These are phyloP conservation scores for Paracoccidioides brasiliensis DNA, from an alignment of 2,329 filamentous ascomycete species.

Conservation along the genomic window DNA sequence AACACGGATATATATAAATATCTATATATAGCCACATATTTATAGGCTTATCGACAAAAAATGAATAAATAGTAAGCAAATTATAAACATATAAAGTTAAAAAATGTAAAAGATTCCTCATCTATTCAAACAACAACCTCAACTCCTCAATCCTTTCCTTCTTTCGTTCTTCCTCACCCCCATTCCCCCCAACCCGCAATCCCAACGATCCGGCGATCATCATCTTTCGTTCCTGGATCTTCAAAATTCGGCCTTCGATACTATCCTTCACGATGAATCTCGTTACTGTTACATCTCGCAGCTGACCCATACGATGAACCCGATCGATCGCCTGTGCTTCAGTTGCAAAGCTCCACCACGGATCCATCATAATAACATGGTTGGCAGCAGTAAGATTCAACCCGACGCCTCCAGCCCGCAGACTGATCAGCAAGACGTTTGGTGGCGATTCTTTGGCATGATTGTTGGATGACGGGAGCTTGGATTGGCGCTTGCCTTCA, in stretches of 20 bases:
- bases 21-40: no score
- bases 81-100: neutral
- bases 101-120: neutral
- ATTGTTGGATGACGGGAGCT: conserved; percentile 10
- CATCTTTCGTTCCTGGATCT: conserved; percentile 84
- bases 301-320: conserved; percentile 93
- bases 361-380: conserved; percentile 97
- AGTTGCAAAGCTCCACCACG: conserved; percentile 97
- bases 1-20: no score
- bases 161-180: conserved; percentile 80
- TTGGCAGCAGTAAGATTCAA: conserved; percentile 83
- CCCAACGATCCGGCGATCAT: conserved; percentile 79
- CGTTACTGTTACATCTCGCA: conserved; percentile 69
- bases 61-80: neutral
- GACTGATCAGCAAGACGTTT: conserved; percentile 61
- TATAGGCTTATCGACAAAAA: no score
- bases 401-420: conserved; percentile 85
- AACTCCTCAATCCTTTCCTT: conserved; percentile 86
- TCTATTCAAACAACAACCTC: conserved; percentile 57
- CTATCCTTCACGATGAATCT: conserved; percentile 82
- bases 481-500: conserved; percentile 15
- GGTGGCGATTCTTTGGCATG: conserved; percentile 12
- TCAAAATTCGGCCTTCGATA: conserved; percentile 90
- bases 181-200: conserved; percentile 89
- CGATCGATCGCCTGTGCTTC: conserved; percentile 97